Evolutionary conservation across 305 asterid genomes (phyloP).

Genomic region (Andrographis paniculata): DNA sequence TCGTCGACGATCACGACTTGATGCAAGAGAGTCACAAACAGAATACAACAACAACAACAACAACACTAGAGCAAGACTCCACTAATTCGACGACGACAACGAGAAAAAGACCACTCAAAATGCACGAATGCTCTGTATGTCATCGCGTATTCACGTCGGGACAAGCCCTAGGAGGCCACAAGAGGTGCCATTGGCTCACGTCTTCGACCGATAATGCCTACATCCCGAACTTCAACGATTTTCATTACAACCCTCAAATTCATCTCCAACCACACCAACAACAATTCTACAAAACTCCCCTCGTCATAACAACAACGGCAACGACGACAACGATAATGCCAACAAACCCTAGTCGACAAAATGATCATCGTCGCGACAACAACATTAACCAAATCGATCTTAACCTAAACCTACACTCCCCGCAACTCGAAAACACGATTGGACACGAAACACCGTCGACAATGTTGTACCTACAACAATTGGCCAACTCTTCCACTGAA

Average conservation of each 20-base stretch:
- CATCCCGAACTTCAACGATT: not conserved
- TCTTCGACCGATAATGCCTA: not conserved
- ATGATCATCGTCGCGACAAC: not conserved
- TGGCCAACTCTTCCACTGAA: conserved; percentile 10
- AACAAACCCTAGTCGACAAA: not conserved
- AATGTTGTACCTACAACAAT: conserved; percentile 27
- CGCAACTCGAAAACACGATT: not conserved
- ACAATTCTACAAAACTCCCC: not conserved
- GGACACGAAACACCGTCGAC: conserved; percentile 20
- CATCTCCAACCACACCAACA: not conserved
- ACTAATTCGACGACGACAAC: not conserved
- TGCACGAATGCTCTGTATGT: conserved; percentile 68
- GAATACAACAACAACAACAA: no score
- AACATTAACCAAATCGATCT: conserved; percentile 3
- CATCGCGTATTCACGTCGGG: conserved; percentile 64
- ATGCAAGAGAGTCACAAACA: no score
- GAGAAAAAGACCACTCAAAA: conserved; percentile 27
- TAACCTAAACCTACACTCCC: conserved; percentile 30
- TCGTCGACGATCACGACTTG: conserved; percentile 8
- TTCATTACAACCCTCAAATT: not conserved
- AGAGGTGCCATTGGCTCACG: not conserved
- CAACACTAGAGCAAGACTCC: conserved; percentile 16
- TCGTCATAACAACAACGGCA: no score
- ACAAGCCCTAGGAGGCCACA: no score
- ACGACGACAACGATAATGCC: no score